Percentiles rank a stretch among this genome's conserved stretches.
These are phyloP conservation scores for Seiridium cupressi DNA, from an alignment of 2,329 filamentous ascomycete genomes.

Conservation along the genomic window DNA sequence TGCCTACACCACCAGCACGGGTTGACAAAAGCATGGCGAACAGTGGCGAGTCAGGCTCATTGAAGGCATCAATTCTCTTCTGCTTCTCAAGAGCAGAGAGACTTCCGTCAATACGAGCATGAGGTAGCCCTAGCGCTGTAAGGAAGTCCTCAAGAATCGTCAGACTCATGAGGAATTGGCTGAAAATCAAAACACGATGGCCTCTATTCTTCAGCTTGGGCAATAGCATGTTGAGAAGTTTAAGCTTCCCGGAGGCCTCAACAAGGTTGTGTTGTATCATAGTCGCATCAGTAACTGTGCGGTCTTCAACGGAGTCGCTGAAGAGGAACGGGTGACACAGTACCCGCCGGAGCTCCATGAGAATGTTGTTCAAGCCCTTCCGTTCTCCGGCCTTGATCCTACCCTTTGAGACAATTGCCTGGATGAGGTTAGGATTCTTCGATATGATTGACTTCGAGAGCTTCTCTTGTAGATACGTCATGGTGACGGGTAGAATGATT, in stretches of 20 bases:
- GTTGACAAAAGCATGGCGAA: slow-evolving; percentile 95
- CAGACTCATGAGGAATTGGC: slow-evolving; percentile 87
- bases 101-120: slow-evolving; percentile 81
- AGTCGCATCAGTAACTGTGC: slow-evolving; percentile 52
- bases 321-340: slow-evolving; percentile 97
- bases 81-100: slow-evolving; percentile 85
- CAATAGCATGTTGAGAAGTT: slow-evolving; percentile 80
- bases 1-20: slow-evolving; percentile 91
- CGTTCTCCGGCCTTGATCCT: slow-evolving; percentile 69
- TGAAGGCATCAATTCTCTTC: slow-evolving; percentile 90
- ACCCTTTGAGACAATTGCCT: slow-evolving; percentile 74
- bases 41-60: slow-evolving; percentile 75
- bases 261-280: slow-evolving; percentile 78
- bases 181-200: slow-evolving; percentile 92
- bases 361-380: slow-evolving; percentile 84
- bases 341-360: slow-evolving; percentile 93
- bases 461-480: slow-evolving; percentile 91
- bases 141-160: slow-evolving; percentile 93
- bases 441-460: slow-evolving; percentile 91
- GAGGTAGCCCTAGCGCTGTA: slow-evolving; percentile 67
- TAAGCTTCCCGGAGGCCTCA: slow-evolving; percentile 86
- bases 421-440: slow-evolving; percentile 86
- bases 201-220: slow-evolving; percentile 83
- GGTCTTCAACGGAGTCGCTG: slow-evolving; percentile 85
- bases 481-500: slow-evolving; percentile 93